These are phyloP conservation scores for Thielaviopsis euricoi DNA, from an alignment of 2,329 filamentous ascomycete genomes.

Conservation along the genomic window DNA sequence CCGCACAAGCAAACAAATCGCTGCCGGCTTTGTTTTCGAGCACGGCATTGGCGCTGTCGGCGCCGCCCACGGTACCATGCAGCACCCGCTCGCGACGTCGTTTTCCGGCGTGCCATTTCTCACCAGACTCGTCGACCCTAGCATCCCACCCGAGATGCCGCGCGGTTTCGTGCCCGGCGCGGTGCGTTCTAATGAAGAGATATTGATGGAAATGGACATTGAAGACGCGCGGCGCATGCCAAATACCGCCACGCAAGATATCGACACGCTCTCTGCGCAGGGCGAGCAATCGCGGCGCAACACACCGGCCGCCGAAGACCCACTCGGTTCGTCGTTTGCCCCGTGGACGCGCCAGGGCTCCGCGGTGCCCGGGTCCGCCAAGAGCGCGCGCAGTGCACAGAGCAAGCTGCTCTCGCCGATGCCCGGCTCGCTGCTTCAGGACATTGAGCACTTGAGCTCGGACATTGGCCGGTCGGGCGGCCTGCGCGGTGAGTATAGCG, in stretches of 20 bases:
- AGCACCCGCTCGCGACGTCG: constrained; percentile 26
- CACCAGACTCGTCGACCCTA: not conserved
- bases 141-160: not conserved
- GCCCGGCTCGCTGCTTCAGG: not conserved
- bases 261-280: constrained; percentile 33
- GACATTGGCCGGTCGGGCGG: not conserved
- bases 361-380: constrained; percentile 28
- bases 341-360: constrained; percentile 36
- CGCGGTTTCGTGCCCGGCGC: not conserved
- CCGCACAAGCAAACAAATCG: constrained; percentile 24
- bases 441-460: constrained; percentile 10
- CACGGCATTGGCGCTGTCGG: constrained; percentile 22
- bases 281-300: constrained; percentile 9
- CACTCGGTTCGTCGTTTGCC: constrained; percentile 35
- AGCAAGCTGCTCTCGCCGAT: constrained; percentile 16
- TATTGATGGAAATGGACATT: not conserved
- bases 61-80: not conserved
- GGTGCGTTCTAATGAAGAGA: not conserved
- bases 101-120: constrained; percentile 29
- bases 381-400: constrained; percentile 20
- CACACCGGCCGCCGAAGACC: constrained; percentile 51
- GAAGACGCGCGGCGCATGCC: constrained; percentile 1
- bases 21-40: constrained; percentile 18
- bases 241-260: constrained; percentile 31
- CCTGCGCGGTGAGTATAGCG: not conserved